phyloP scores from a whole-genome alignment of 2,329 filamentous ascomycete genomes.

The Knoxdaviesia proteae region DNA sequence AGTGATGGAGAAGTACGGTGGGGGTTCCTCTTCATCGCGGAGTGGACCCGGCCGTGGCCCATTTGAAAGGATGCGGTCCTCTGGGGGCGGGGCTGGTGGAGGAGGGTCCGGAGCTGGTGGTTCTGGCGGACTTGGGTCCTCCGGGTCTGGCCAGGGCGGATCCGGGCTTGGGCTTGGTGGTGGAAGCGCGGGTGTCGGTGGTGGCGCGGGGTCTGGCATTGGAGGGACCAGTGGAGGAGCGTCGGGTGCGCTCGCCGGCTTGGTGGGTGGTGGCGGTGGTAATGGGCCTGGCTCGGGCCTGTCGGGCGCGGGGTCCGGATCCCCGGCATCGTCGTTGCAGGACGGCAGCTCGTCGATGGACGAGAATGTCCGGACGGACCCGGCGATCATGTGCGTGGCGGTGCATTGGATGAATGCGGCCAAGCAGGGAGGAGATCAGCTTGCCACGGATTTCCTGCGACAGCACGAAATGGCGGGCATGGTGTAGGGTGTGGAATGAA shows the following conservation, averaged over 20 bases:
- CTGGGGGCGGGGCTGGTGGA: conserved; percentile 6
- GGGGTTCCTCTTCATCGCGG: conserved; percentile 8
- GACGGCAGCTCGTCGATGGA: conserved; percentile 10
- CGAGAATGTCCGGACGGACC: conserved; percentile 46
- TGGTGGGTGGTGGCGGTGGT: conserved; percentile 5
- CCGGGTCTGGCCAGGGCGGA: not conserved
- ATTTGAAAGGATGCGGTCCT: conserved; percentile 7
- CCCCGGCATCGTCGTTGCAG: conserved; percentile 5
- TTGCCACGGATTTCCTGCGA: conserved; percentile 64
- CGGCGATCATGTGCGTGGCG: conserved; percentile 77
- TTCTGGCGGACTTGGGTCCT: not conserved
- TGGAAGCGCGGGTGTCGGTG: conserved; percentile 4
- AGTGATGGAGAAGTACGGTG: conserved; percentile 51
- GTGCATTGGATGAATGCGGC: conserved; percentile 95
- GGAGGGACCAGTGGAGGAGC: not conserved
- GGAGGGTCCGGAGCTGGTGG: conserved; percentile 4
- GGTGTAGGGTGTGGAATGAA: conserved; percentile 1
- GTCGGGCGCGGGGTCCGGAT: conserved; percentile 5
- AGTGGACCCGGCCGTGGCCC: conserved; percentile 9
- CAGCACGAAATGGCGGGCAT: conserved; percentile 27
- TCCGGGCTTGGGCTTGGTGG: not conserved
- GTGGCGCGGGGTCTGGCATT: not conserved
- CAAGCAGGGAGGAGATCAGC: conserved; percentile 63
- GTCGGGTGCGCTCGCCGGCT: not conserved
- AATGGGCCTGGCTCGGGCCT: conserved; percentile 8